Evolutionary conservation across 257 asterid genomes (phyloP).

Genomic region (Lantana camara): DNA sequence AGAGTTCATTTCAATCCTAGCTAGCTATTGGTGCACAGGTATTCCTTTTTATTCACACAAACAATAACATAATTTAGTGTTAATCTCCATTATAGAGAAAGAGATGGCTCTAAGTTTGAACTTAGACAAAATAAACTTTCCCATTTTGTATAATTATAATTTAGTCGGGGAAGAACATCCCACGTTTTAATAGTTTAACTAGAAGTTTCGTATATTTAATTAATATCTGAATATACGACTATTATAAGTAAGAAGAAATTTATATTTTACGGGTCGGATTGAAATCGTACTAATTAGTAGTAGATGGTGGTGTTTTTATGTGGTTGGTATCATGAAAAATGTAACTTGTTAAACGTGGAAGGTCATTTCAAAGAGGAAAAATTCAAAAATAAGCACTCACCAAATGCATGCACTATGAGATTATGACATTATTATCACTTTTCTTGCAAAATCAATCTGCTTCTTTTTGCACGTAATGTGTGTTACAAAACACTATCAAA

Average conservation of each 20-base stretch:
- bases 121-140: no score
- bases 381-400: background rate
- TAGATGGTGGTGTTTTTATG: background rate
- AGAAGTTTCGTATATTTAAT: no score
- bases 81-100: no score
- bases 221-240: no score
- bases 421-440: background rate
- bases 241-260: no score
- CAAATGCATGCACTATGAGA: background rate
- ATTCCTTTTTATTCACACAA: background rate
- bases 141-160: no score
- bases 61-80: background rate
- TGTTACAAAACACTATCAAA: no score
- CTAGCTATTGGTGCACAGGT: background rate
- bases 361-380: no score
- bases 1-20: background rate
- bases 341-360: background rate
- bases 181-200: no score
- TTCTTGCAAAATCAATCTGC: background rate
- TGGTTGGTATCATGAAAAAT: constrained; percentile 11
- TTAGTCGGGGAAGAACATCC: no score
- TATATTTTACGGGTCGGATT: no score
- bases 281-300: background rate
- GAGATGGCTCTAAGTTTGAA: no score
- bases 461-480: background rate